Percentiles rank a stretch among this genome's conserved stretches.
phyloP scores from a whole-genome alignment of 108 stramenopile species.

The Discostella stelligeroides region DNA sequence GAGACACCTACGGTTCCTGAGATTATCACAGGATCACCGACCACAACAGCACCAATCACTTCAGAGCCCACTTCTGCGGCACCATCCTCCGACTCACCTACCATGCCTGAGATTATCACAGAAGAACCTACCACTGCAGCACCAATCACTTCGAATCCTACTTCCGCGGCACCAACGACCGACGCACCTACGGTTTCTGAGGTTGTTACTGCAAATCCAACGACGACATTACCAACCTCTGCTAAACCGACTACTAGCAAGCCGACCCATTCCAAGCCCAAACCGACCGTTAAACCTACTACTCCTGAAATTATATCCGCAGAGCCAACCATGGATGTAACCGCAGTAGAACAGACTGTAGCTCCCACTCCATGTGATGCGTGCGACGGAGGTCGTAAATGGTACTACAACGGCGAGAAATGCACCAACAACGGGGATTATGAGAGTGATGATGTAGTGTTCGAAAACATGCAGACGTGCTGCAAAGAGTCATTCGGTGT shows the following conservation, averaged over 20 bases:
- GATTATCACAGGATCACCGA: not conserved
- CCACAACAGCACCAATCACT: not conserved
- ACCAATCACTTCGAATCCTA: not conserved
- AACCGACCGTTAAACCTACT: too few relatives aligned
- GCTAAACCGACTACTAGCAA: too few relatives aligned
- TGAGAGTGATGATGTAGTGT: not conserved
- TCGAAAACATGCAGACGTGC: not conserved
- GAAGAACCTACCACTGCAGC: not conserved
- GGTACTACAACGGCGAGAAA: conserved; percentile 4
- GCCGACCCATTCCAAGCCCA: too few relatives aligned
- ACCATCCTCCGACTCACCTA: too few relatives aligned
- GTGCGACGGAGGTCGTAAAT: not conserved
- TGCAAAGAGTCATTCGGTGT: conserved; percentile 3
- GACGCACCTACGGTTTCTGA: not conserved
- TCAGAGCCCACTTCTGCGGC: not conserved
- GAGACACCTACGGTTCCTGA: too few relatives aligned
- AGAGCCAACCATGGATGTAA: too few relatives aligned
- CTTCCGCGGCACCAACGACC: not conserved
- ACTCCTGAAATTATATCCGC: too few relatives aligned
- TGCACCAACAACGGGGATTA: not conserved
- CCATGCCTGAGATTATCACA: not conserved
- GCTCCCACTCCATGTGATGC: conserved; percentile 9
- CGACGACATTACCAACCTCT: not conserved
- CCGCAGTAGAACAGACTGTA: too few relatives aligned
- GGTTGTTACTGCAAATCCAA: not conserved